Base-by-base conservation (phyloP, 2,329 filamentous ascomycete genomes). In the Penicillium thymicola region DNA sequence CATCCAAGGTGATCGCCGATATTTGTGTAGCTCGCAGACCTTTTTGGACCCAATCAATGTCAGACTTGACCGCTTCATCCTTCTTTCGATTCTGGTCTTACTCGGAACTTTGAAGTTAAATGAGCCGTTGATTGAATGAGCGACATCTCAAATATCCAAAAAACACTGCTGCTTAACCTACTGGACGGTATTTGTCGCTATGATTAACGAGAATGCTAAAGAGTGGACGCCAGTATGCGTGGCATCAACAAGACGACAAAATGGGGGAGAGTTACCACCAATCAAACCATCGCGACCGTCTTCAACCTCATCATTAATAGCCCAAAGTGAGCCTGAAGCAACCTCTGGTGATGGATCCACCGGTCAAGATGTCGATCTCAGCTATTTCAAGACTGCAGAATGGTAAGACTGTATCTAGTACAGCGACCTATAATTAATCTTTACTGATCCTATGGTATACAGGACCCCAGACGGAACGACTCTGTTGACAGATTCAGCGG, bases 381-480 rank as follows among this genome's bases (percentile, higher is more conserved):
- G 75, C 54, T 75, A 75, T 62, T 81, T 78, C 67, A 81, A 77
- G 59, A 69, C 70, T 36, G 77, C 75, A 16, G 72, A 79, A 65
- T 81, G 77, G 77, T 78, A 64, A 57, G 69, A 49, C 43, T 23
- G 8, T 8, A 8, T 23, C 10, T 8, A 6, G 4, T 34, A 23
- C 3, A 34, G 13, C 37, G 21, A 38, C 9, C 16, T 38, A 16
- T 27, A n/a, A 45, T 21, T 30, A 32, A 38, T 18, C 14, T 43
- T 42, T n/a, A 30, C 36, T 63, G 23, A 57, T 34, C 42, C 52
- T 30, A 18, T 47, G 28, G 6, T 18, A 16, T 38, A 44, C 53
- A 78, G 79, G 78, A 75, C 79, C 8, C 73, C 81, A 16, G 84
- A 87, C 67, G 84, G 84, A 7, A 85, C 81, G 1, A 80, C 78